Conservation (phyloP, 2,329 filamentous ascomycete genomes). For the Stylonectria norvegica region DNA sequence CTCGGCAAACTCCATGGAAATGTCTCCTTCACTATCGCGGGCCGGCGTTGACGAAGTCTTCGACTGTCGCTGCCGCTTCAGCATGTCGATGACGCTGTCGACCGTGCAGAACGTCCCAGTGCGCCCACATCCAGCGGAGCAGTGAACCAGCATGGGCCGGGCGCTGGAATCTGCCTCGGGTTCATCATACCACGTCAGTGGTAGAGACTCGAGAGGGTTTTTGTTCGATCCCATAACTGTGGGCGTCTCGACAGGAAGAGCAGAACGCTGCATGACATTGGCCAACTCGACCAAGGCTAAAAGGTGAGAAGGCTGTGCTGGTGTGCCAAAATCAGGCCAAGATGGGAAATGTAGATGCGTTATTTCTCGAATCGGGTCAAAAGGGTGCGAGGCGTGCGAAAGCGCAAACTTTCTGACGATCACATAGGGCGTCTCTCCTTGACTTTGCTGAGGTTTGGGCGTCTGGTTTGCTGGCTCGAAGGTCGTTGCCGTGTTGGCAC, state of each 20-base stretch:
- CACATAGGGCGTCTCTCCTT: constrained; percentile 66
- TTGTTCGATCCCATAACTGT: constrained; percentile 32
- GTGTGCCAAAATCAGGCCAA: constrained; percentile 97
- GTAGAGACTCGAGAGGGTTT: constrained; percentile 24
- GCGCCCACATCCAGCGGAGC: constrained; percentile 90
- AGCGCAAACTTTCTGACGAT: constrained; percentile 85
- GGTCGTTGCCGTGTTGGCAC: constrained; percentile 53
- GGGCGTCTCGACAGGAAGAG: constrained; percentile 45
- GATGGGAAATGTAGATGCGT: constrained; percentile 91
- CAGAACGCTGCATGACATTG: constrained; percentile 66
- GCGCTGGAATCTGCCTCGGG: constrained; percentile 51
- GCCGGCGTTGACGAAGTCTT: constrained; percentile 22
- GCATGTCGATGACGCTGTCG: constrained; percentile 92
- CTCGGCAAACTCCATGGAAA: constrained; percentile 40
- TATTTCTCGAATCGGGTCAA: constrained; percentile 83
- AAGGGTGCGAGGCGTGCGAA: constrained; percentile 72
- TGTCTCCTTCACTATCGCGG: constrained; percentile 42
- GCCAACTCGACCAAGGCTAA: constrained; percentile 86
- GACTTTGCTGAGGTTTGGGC: constrained; percentile 24
- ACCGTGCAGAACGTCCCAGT: constrained; percentile 97
- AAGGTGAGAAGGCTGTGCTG: constrained; percentile 82
- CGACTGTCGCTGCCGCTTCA: constrained; percentile 72
- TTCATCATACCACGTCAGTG: constrained; percentile 53
- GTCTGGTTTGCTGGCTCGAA: constrained; percentile 34
- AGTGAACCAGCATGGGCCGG: constrained; percentile 86